Evolutionary conservation across 2,329 filamentous ascomycete genomes (phyloP), one percentile per base, ranked within the genome.

Genomic region (Venturia oleaginea): DNA sequence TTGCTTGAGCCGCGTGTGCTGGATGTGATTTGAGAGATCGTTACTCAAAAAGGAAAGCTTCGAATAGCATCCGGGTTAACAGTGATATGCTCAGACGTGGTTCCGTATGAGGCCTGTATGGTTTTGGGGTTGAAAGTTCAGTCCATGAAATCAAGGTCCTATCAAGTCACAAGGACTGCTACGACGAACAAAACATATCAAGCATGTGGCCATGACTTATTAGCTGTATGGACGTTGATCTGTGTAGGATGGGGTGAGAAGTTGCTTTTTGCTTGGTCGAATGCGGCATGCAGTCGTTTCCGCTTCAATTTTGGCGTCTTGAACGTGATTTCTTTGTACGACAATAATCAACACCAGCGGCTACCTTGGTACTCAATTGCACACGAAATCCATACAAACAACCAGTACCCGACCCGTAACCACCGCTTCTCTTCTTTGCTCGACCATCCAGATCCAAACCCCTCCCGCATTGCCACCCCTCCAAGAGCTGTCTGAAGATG

Each of bases 401-500:
- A 30, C 27, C 4, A 34, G 51, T 34, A 34, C 17, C 51, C 8
- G 51, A 57, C 15, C 17, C 27, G 34, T 17, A 57, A n/a, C 4
- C 34, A 1, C 4, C 19, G n/a, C 27, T 34, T 10, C 6, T n/a
- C 5, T 17, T 13, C 24, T 17, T 6, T 34, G 30, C 11, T 5
- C 24, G 7, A 57, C 51, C 17, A 17, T 34, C 11, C 15, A 37
- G 30, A 34, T 13, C 34, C 19, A n/a, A 2, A n/a, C 19, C 27
- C n/a, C 19, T 57, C 19, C 51, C 15, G 15, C 51, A 10, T n/a
- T n/a, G 13, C 30, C 17, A 57, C 17, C 51, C 30, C 24, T 22
- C 27, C 27, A 57, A 34, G 30, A 57, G 27, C 17, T 57, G 30
- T 57, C 51, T 57, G 51, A 63, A 42, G 22, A 88, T 88, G 86